Evolutionary conservation across 202 grass and related monocot species (phyloP), one percentile per base, ranked within the genome.

Genomic region (Digitaria exilis): DNA sequence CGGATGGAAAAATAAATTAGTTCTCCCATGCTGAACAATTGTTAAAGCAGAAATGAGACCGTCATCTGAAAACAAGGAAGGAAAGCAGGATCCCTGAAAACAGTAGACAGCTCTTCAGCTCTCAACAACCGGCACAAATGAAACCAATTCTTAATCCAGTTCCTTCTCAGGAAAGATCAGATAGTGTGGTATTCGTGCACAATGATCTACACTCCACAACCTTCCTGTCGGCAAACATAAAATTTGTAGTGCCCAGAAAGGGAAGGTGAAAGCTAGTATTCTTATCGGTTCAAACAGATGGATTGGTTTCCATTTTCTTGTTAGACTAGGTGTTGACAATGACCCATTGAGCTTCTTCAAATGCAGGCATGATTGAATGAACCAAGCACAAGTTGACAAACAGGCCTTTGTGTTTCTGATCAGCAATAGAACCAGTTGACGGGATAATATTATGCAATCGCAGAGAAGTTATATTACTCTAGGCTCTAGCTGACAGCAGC

Each of bases 51-150:
- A 58, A 80, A 57, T 45, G 35, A 7, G 28, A 50, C 69, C 29
- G 31, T 25, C 8, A 52, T 28, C 60, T 80, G 60, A 28, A 80
- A 80, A 80, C 35, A 73, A 25, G 59, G n/a, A n/a, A n/a, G n/a
- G 69, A 75, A 67, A 65, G 48, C 46, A 29, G 59, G 84, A 67
- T 67, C 69, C 34, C 71, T 83, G 70, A 83, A 66, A 86, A 67
- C 45, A 57, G 34, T 75, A 46, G 69, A 63, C 65, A 85, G 16
- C 18, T 46, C 58, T 57, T 35, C 19, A 65, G 13, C 58, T 80
- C 73, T 64, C 25, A 57, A 80, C 84, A 56, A 65, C 66, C 14
- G 17, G 58, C 35, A 80, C 41, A 65, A 55, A 28, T 16, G 2
- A 73, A 32, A 65, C 52, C 45, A 65, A 73, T 73, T 65, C 25